Conservation (phyloP, 768 basidiomycete genomes). For the Tricholoma saponaceum region DNA sequence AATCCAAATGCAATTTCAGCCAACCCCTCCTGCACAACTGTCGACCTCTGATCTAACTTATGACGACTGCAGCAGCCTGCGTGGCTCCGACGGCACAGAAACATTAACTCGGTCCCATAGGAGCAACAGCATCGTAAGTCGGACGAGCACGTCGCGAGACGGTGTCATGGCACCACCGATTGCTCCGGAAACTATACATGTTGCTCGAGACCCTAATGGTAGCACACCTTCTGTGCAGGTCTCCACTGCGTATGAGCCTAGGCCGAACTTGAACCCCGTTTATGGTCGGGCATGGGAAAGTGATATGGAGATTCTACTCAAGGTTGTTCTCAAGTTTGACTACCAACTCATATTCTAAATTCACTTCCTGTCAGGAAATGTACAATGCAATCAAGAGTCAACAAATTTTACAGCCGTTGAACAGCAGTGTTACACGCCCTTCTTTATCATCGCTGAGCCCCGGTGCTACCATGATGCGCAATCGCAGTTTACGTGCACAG, state of each 20-base stretch:
- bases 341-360: constrained; percentile 2
- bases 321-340: constrained; percentile 41
- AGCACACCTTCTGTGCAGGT: constrained; percentile 64
- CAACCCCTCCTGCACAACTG: constrained; percentile 39
- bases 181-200: constrained; percentile 25
- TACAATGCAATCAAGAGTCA: constrained; percentile 88
- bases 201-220: constrained; percentile 43
- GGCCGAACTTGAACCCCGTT: constrained; percentile 25
- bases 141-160: constrained; percentile 74
- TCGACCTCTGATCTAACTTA: constrained; percentile 62
- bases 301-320: constrained; percentile 84
- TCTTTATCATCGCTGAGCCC: constrained; percentile 58
- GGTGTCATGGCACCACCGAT: constrained; percentile 38
- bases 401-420: constrained; percentile 82
- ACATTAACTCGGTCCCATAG: constrained; percentile 58
- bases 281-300: constrained; percentile 76
- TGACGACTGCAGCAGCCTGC: constrained; percentile 63
- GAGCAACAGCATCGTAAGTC: constrained; percentile 81
- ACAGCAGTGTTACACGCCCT: constrained; percentile 38
- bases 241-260: constrained; percentile 36
- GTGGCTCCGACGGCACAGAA: constrained; percentile 56
- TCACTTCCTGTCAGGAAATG: constrained; percentile 64
- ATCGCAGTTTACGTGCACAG: constrained; percentile 67
- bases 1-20: constrained; percentile 74
- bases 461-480: constrained; percentile 49